Conservation (phyloP, 805 yeast species). For the Gaillardinia entomophila region DNA sequence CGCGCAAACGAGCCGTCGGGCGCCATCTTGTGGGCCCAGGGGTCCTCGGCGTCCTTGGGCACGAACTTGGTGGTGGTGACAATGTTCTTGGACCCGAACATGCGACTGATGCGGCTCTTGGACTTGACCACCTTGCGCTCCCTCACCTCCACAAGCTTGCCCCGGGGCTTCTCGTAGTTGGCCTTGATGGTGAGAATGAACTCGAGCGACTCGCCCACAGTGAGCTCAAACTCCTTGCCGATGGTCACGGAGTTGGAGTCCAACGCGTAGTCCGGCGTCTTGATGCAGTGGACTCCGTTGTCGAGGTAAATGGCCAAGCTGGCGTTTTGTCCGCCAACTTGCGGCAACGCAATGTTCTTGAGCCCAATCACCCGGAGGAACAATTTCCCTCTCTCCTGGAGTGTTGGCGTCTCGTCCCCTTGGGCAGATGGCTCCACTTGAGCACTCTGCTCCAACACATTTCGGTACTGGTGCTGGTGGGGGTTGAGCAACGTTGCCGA, state of each 20-base stretch:
- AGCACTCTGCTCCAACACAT: neutral
- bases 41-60: constrained; percentile 48
- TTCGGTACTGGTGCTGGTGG: constrained; percentile 1
- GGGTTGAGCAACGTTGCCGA: constrained; percentile 6
- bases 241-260: constrained; percentile 30
- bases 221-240: constrained; percentile 74
- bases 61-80: constrained; percentile 48
- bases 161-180: constrained; percentile 45
- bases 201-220: constrained; percentile 56
- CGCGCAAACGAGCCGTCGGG: constrained; percentile 87
- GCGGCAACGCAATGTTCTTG: constrained; percentile 43
- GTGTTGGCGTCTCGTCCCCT: constrained; percentile 1
- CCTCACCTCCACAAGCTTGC: constrained; percentile 51
- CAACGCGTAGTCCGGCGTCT: constrained; percentile 50
- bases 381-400: constrained; percentile 45
- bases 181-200: constrained; percentile 71
- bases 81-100: constrained; percentile 44
- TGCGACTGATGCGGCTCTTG: constrained; percentile 39
- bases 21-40: constrained; percentile 64
- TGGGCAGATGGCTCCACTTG: constrained; percentile 2
- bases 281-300: constrained; percentile 75
- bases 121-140: constrained; percentile 49
- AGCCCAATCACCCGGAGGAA: constrained; percentile 47
- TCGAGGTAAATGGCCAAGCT: constrained; percentile 56
- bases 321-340: constrained; percentile 39